Evolutionary conservation across 2,329 filamentous ascomycete species (phyloP).

Genomic region (Phialophora expanda): DNA sequence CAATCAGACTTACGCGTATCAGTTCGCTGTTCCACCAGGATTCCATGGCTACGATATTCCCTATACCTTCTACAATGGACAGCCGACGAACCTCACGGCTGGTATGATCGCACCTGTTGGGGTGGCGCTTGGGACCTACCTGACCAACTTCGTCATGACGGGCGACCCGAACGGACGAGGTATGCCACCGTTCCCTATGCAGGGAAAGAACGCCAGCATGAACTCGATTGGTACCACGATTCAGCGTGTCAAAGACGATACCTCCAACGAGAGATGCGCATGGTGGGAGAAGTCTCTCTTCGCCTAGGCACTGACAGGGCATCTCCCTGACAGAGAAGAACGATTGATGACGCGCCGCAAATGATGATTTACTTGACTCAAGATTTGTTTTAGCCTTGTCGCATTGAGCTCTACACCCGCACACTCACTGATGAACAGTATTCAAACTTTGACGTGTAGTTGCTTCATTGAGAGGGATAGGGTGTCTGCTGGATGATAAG

Average conservation of each 20-base stretch:
- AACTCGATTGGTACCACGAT: constrained; percentile 51
- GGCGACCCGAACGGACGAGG: constrained; percentile 45
- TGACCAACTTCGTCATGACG: constrained; percentile 46
- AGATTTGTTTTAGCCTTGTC: not conserved
- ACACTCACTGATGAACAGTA: not conserved
- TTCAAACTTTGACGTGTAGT: no score
- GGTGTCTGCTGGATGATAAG: no score
- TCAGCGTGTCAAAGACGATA: constrained; percentile 55
- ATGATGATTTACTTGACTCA: not conserved
- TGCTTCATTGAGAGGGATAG: no score
- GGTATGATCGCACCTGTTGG: constrained; percentile 45
- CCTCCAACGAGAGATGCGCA: constrained; percentile 19
- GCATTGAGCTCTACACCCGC: not conserved
- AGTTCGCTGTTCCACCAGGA: constrained; percentile 59
- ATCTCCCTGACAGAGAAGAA: not conserved
- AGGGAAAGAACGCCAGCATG: constrained; percentile 53
- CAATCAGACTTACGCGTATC: constrained; percentile 59
- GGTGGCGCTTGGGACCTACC: constrained; percentile 46
- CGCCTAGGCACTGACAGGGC: not conserved
- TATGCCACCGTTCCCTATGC: constrained; percentile 54
- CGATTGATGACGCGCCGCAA: not conserved
- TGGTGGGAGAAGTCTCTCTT: constrained; percentile 60
- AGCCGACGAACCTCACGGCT: constrained; percentile 45
- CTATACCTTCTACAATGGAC: constrained; percentile 58
- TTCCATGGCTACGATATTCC: constrained; percentile 59